Conservation (phyloP, 805 yeast genomes). For the Ogataea trehaloabstinens region DNA sequence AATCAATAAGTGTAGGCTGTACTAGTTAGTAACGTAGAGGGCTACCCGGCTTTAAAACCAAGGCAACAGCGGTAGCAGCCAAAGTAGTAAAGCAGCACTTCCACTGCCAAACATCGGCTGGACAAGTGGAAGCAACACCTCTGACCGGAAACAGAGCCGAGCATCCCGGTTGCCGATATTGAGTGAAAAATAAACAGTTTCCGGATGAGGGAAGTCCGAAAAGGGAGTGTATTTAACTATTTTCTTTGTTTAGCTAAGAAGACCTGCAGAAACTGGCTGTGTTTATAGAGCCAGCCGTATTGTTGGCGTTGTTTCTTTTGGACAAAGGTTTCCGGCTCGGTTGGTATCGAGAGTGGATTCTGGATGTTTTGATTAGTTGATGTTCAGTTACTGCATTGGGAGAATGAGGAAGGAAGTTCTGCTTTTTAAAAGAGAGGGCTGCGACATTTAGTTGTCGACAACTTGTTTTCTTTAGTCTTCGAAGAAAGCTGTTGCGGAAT, state of each 20-base stretch:
- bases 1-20: no score
- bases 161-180: constrained; percentile 1
- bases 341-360: constrained; percentile 7
- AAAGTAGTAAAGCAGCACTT: no score
- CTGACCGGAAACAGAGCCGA: constrained; percentile 1
- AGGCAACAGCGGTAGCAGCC: no score
- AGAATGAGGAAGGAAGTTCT: constrained; percentile 6
- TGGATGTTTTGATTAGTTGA: constrained; percentile 9
- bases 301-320: constrained; percentile 15
- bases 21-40: no score
- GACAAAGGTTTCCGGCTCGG: constrained; percentile 1
- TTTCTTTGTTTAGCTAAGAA: no score
- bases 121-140: background rate
- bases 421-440: constrained; percentile 12
- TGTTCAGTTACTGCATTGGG: constrained; percentile 18
- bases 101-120: no score
- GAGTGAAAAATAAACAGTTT: background rate
- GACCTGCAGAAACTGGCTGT: no score
- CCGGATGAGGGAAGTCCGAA: no score
- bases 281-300: background rate
- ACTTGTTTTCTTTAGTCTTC: constrained; percentile 1
- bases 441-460: constrained; percentile 3
- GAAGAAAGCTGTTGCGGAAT: constrained; percentile 1
- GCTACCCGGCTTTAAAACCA: no score
- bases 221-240: no score